Conservation (phyloP, 2,329 filamentous ascomycete genomes). For the Ceratocystiopsis minuta region DNA sequence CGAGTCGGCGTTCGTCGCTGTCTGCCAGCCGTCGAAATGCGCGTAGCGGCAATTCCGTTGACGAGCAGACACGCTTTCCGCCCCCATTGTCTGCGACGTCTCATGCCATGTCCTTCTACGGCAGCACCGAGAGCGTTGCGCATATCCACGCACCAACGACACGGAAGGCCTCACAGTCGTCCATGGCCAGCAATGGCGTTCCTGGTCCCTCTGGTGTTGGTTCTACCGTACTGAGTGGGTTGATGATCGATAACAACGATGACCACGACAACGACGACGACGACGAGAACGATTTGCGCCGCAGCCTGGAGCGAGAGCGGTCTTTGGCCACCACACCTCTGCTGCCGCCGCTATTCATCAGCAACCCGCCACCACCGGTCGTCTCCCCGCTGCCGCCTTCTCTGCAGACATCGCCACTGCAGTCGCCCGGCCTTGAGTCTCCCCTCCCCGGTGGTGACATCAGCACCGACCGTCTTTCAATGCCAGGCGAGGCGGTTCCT, state of each 20-base stretch:
- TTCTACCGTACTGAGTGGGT: too few species aligned
- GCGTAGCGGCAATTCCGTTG: slow-evolving; percentile 9
- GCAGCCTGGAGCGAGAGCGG: slow-evolving; percentile 38
- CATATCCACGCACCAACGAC: not conserved
- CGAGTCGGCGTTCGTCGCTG: slow-evolving; percentile 63
- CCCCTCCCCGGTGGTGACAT: slow-evolving; percentile 5
- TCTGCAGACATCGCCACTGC: slow-evolving; percentile 56
- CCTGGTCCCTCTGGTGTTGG: too few species aligned
- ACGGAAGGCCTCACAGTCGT: too few species aligned
- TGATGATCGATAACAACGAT: not conserved
- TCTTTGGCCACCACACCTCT: slow-evolving; percentile 61
- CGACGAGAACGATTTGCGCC: slow-evolving; percentile 25
- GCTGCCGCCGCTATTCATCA: slow-evolving; percentile 61
- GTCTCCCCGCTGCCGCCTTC: slow-evolving; percentile 18
- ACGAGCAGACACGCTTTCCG: slow-evolving; percentile 32
- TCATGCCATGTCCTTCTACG: slow-evolving; percentile 39
- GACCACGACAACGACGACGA: slow-evolving; percentile 14
- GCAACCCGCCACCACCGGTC: slow-evolving; percentile 10
- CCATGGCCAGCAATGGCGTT: too few species aligned
- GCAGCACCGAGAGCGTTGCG: slow-evolving; percentile 37
- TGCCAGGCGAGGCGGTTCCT: too few species aligned
- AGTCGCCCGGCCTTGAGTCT: slow-evolving; percentile 66
- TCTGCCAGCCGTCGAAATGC: slow-evolving; percentile 37
- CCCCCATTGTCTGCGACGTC: slow-evolving; percentile 28
- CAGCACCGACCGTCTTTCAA: too few species aligned